Conservation (phyloP, 2,329 filamentous ascomycete species). For the Phyllosticta citrichinensis region DNA sequence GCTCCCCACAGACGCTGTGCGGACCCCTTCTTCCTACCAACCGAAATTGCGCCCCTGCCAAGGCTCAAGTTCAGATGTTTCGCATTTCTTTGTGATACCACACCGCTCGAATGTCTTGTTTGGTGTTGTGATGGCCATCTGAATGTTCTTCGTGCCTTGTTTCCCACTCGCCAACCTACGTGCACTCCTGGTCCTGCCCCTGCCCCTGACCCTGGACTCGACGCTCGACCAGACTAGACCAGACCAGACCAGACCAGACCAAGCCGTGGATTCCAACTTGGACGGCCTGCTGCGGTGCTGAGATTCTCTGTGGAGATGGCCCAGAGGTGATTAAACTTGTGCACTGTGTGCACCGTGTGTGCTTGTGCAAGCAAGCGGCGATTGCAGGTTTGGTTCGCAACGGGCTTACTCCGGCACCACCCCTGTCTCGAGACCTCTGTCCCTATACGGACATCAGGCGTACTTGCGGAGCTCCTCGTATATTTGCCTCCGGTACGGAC, state of each 20-base stretch:
- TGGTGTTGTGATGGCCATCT: too few species aligned
- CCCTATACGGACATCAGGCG: not conserved
- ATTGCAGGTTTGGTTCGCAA: not conserved
- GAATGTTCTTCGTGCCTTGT: too few species aligned
- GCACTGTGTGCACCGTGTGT: conserved; percentile 7
- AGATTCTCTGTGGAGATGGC: conserved; percentile 2
- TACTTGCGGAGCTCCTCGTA: not conserved
- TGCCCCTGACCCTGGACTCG: too few species aligned
- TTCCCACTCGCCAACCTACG: too few species aligned
- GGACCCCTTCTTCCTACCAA: not conserved
- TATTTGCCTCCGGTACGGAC: not conserved
- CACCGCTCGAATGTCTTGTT: not conserved
- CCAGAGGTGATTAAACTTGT: conserved; percentile 2
- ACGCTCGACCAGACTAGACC: too few species aligned
- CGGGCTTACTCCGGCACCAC: not conserved
- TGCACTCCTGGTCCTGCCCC: too few species aligned
- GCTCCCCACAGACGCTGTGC: not conserved
- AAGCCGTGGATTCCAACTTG: too few species aligned
- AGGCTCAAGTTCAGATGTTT: not conserved
- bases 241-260: too few species aligned
- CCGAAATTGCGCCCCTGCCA: conserved; percentile 10
- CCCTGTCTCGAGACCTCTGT: not conserved
- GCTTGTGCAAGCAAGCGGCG: not conserved
- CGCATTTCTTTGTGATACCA: not conserved
- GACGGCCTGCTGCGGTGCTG: too few species aligned